phyloP scores from a whole-genome alignment of 2,329 filamentous ascomycete species.

The Diaporthe sp. region DNA sequence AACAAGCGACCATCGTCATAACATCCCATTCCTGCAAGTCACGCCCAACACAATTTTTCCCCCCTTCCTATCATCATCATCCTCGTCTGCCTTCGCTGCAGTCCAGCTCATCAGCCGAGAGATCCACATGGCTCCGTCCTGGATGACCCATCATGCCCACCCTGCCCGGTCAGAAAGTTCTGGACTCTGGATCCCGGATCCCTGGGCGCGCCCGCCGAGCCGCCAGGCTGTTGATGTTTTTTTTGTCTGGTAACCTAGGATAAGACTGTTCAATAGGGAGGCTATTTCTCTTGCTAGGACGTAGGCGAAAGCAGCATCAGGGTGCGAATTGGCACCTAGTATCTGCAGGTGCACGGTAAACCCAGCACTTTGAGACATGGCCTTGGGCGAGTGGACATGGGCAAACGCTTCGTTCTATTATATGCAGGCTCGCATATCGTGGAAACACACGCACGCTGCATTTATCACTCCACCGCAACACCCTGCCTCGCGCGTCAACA shows the following conservation, averaged over 20 bases:
- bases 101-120: constrained; percentile 13
- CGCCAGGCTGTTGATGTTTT: background rate
- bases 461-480: background rate
- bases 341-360: background rate
- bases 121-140: constrained; percentile 13
- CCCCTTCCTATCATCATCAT: background rate
- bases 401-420: background rate
- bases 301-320: background rate
- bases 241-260: background rate
- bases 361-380: background rate
- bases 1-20: background rate
- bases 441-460: background rate
- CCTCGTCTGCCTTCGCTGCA: background rate
- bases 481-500: background rate
- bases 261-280: background rate
- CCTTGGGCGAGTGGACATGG: background rate
- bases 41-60: background rate
- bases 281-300: background rate
- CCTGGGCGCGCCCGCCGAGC: background rate
- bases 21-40: background rate
- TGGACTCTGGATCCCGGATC: constrained; percentile 8
- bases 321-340: background rate
- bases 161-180: background rate
- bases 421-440: background rate
- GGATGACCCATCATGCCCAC: background rate